A percentile compares a stretch with the other conserved stretches of the same genome.
Conservation (phyloP, 2,329 filamentous ascomycete species). For the Neopestalotiopsis rosae region DNA sequence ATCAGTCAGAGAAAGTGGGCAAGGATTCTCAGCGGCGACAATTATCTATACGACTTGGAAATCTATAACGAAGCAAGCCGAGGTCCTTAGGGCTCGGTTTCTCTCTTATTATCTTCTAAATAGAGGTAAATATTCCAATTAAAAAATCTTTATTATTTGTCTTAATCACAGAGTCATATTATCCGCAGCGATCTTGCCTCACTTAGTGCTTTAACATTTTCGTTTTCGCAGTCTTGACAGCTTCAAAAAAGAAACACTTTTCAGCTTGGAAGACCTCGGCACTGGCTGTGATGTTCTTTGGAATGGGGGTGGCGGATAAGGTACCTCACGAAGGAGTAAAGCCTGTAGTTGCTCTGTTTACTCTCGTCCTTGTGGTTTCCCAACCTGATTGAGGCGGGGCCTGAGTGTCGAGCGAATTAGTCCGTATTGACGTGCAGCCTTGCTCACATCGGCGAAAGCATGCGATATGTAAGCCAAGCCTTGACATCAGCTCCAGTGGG, state of each 20-base stretch:
- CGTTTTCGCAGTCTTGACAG: not conserved
- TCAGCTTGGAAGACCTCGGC: conserved; percentile 2
- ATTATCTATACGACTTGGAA: not conserved
- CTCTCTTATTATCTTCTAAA: not conserved
- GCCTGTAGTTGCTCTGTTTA: not conserved
- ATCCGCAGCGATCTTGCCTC: not conserved
- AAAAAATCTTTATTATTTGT: too few relatives aligned
- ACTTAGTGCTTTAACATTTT: not conserved
- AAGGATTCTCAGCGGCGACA: not conserved
- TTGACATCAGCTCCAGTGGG: not conserved
- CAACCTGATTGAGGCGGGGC: too few relatives aligned
- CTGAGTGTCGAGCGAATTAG: not conserved
- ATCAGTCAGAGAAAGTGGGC: conserved; percentile 2
- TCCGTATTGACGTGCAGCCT: not conserved
- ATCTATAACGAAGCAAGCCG: conserved; percentile 5
- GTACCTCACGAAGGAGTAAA: conserved; percentile 13
- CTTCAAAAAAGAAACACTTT: not conserved
- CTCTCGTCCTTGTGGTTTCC: not conserved
- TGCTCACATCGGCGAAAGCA: not conserved
- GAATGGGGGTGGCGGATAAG: not conserved
- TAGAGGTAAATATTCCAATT: not conserved
- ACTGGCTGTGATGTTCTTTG: conserved; percentile 1
- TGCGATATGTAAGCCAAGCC: not conserved
- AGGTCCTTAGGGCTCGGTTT: not conserved
- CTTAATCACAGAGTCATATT: not conserved